These are phyloP conservation scores for Rhizodiscina lignyota DNA, from an alignment of 495 filamentous ascomycete species.

Conservation along the genomic window DNA sequence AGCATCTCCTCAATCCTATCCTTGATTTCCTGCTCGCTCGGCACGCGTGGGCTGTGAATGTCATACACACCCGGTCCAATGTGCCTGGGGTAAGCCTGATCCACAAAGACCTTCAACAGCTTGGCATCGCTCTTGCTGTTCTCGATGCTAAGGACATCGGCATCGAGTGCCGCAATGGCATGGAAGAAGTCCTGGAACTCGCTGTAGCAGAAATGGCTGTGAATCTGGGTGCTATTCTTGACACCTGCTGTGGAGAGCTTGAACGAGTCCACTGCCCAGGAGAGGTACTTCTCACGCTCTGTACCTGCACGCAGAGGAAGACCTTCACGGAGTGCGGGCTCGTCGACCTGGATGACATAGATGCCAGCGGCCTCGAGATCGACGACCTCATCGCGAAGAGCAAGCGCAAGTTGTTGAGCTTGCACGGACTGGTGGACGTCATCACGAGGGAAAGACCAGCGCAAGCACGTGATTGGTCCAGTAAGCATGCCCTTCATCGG, in stretches of 20 bases:
- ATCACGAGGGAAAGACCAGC: slow-evolving; percentile 99
- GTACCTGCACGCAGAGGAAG: slow-evolving; percentile 81
- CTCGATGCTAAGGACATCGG: slow-evolving; percentile 96
- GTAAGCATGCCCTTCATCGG: slow-evolving; percentile 99
- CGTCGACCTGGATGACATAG: slow-evolving; percentile 96
- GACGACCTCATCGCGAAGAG: slow-evolving; percentile 93
- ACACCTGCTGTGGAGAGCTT: slow-evolving; percentile 84
- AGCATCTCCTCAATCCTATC: slow-evolving; percentile 95
- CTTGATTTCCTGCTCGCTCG: slow-evolving; percentile 91
- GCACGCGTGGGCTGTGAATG: slow-evolving; percentile 97
- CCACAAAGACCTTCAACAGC: slow-evolving; percentile 94
- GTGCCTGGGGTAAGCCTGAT: slow-evolving; percentile 89
- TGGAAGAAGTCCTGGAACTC: slow-evolving; percentile 99
- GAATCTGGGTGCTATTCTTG: slow-evolving; percentile 87
- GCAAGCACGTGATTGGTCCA: slow-evolving; percentile 92
- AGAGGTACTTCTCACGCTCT: slow-evolving; percentile 87
- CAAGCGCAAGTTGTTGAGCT: slow-evolving; percentile 94
- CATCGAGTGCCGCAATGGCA: slow-evolving; percentile 93
- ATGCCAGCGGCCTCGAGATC: slow-evolving; percentile 94
- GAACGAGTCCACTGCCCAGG: slow-evolving; percentile 96
- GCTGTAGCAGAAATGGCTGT: slow-evolving; percentile 99
- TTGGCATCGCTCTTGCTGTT: slow-evolving; percentile 99
- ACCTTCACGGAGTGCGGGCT: slow-evolving; percentile 98
- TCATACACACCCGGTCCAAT: slow-evolving; percentile 98
- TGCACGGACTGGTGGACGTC: slow-evolving; percentile 98